Base-by-base conservation (phyloP, 225 moss, liverwort and hornwort species). In the Antitrichia curtipendula region DNA sequence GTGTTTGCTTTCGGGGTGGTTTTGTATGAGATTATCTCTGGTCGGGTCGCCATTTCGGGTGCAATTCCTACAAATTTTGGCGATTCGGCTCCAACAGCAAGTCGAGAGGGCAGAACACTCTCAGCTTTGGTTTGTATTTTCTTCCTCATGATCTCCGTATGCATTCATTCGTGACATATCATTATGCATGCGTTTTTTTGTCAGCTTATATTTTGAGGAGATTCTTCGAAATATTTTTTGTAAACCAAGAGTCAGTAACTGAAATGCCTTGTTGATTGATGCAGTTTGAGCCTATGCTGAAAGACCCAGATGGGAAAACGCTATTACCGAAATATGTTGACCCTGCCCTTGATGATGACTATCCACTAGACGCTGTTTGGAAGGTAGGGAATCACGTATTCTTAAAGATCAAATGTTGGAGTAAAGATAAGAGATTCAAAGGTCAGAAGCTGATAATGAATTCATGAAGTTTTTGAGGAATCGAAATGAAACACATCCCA, bases 1-100 rank as follows among this genome's bases (percentile, higher is more conserved):
- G 98, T 98, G 68, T 98, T 94, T 90, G 94, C 97, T 64, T 98
- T 97, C 89, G 98, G 98, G 75, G 95, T 98, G 69, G 97, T 98
- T 71, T 93, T 98, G 76, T 96, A 94, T 69, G 98, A 98, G 91
- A 95, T 97, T n/a, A 89, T 97, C 63, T 97, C 97, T 79, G 98
- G 95, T 68, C 96, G 94, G 88, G 81, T 92, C 83, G 97, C 97
- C 82, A 95, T 98, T 90, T 93, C 95, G 41, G 71, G 74, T 78
- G 82, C 43, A 82, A 31, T 28, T 62, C 56, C 75, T 34, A 19
- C 84, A 81, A 41, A 68, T 40, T 3, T 22, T 83, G 64, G n/a
- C 88, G 23, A 77, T 60, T 76, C 78, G 50, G 57, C 86, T 78
- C 78, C 87, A 63, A 38, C 69, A 89, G 84, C 65, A 82, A 85